Evolutionary conservation across 345 rosid genomes (phyloP).

Genomic region (Carallia pectinifolia): DNA sequence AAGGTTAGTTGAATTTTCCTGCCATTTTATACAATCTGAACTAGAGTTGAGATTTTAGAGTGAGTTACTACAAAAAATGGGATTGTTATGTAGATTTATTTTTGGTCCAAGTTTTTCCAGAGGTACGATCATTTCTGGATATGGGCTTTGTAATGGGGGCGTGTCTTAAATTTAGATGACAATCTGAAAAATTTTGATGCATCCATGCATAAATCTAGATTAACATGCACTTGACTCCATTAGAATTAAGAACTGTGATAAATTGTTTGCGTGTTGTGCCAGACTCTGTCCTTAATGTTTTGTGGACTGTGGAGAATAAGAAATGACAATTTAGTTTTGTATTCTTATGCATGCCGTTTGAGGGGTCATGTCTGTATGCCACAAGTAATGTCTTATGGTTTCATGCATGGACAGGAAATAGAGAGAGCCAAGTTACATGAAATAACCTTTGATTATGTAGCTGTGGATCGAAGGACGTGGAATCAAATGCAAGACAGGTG

Average conservation of each 20-base stretch:
- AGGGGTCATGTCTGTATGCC: not conserved
- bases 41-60: not conserved
- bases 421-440: not conserved
- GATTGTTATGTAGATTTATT: not conserved
- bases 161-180: too few relatives aligned
- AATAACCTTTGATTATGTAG: not conserved
- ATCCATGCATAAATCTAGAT: too few relatives aligned
- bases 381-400: not conserved
- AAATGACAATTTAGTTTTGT: not conserved
- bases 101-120: too few relatives aligned
- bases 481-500: not conserved
- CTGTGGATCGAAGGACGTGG: not conserved
- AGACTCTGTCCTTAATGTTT: not conserved
- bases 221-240: too few relatives aligned
- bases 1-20: conserved; percentile 45
- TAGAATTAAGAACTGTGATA: too few relatives aligned
- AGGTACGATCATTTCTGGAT: too few relatives aligned
- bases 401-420: conserved; percentile 2
- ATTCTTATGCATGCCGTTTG: not conserved
- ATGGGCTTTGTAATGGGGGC: too few relatives aligned
- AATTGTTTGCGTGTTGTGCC: not conserved
- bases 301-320: too few relatives aligned
- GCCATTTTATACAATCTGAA: not conserved
- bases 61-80: not conserved
- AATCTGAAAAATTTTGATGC: too few relatives aligned